Base-by-base conservation (phyloP, 163 green algal species). In the Scenedesmus sp. region DNA sequence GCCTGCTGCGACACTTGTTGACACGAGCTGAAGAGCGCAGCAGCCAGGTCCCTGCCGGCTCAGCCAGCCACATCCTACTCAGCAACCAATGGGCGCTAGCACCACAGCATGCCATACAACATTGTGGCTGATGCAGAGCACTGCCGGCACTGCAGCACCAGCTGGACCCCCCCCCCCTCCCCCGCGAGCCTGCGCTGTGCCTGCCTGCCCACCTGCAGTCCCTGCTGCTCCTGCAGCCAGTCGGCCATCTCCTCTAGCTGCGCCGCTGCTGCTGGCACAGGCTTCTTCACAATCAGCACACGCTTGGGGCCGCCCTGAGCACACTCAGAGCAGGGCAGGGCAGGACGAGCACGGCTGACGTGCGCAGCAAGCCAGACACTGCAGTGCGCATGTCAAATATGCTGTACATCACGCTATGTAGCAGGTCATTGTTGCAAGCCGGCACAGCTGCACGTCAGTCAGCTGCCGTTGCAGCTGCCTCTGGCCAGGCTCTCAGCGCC, bases 231-330 rank as follows among this genome's bases (percentile, higher is more conserved):
- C n/a, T n/a, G 22, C 56, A 95, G 95, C 96, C 96, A 99, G 1
- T 43, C 22, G 0, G 89, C 96, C 10, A 99, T 97, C 85, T 97
- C 91, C 43, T 88, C 72, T 5, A 99, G 89, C 82, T 94, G 94
- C 1, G 85, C 56, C 2, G 90, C 93, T 12, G 97, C 96, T 2
- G 85, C 94, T 0, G 87, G 49, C 44, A 95, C 95, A 9, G 93
- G 94, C 91, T 99, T 98, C 93, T 98, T 99, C 1, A 98, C 94
- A 12, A 99, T 94, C 3, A 99, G 80, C 70, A 93, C 86, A 16
- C 68, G 40, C 35, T 40, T 76, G 22, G 81, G 51, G 24, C 70
- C 83, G 16, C 37, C 30, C 68, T 87, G 53, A 16, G 22, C 44
- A 40, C 59, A 72, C 49, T 46, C 87, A 81, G 35, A 3, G 13